These are phyloP conservation scores for Otatea glauca DNA, from an alignment of 176 grass and related monocot genomes.

Conservation along the genomic window DNA sequence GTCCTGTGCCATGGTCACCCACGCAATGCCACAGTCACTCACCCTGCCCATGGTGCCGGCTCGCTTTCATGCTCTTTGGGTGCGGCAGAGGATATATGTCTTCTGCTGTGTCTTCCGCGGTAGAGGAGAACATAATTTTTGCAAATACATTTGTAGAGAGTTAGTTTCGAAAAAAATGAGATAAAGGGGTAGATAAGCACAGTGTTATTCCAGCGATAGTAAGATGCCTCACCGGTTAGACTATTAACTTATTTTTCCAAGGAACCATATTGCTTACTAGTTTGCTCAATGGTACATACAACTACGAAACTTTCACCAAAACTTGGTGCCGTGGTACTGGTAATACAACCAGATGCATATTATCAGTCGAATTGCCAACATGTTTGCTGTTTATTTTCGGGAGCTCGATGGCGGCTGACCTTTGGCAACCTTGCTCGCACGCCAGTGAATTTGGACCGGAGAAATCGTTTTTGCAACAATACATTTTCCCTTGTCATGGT, in stretches of 20 bases:
- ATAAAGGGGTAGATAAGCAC: too few relatives aligned
- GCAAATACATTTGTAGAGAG: too few relatives aligned
- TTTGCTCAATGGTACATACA: too few relatives aligned
- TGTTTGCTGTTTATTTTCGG: background rate
- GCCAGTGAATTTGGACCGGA: slow-evolving; percentile 17
- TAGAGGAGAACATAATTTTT: too few relatives aligned
- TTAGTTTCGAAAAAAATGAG: too few relatives aligned
- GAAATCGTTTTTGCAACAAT: background rate
- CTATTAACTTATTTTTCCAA: background rate
- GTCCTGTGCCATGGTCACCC: too few relatives aligned
- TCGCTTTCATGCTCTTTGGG: too few relatives aligned
- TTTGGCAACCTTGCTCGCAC: slow-evolving; percentile 3
- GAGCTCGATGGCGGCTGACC: slow-evolving; percentile 29
- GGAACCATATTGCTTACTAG: background rate
- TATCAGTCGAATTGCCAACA: background rate
- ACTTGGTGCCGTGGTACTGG: too few relatives aligned
- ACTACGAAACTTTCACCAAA: background rate
- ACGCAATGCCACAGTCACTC: too few relatives aligned
- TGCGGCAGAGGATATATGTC: too few relatives aligned
- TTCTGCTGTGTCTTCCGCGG: too few relatives aligned
- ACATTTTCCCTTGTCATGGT: background rate
- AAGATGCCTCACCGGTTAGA: background rate
- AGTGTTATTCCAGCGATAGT: background rate
- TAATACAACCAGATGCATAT: background rate
- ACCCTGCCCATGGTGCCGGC: too few relatives aligned